Evolutionary conservation across 1,284 basidiomycete genomes (phyloP), one percentile per base, ranked within the genome.

Genomic region (Trichosporon inkin): DNA sequence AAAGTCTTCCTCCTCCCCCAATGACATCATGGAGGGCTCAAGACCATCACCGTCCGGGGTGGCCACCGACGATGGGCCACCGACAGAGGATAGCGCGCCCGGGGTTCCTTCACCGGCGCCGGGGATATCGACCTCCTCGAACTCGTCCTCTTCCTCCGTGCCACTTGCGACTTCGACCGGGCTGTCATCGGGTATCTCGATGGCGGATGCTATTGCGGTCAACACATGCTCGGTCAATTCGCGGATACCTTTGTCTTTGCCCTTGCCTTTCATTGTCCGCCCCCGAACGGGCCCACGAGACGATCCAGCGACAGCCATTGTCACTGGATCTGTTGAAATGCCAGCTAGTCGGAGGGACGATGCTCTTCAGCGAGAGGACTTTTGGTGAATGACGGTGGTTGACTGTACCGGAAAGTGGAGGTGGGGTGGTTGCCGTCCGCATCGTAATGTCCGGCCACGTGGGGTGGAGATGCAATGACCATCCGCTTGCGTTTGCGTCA

Each of bases 101-200:
- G 44, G 32, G 22, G 37, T 34, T 17, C 38, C 52, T 22, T 28
- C 28, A 6, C n/a, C 34, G 3, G 66, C 65, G n/a, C 51, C 37
- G 10, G 74, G 71, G 28, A 78, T 74, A 2, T 65, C 66, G 5
- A 78, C 74, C 55, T 76, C 75, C 56, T 78, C 76, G 58, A 78
- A 70, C 28, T 77, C 76, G 32, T 75, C 74, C 14, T 76, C 74
- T 10, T 70, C 68, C 16, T 68, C 66, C 36, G 67, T 61, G 6
- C 65, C 66, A 34, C 36, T 28, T n/a, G 17, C 36, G 24, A 40
- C 55, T 14, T 38, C 19, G 62, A 63, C 6, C n/a, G 52, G 8
- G 60, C 55, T n/a, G 47, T 55, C 36, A 60, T 58, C 11, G 58
- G 63, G 52, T 22, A 64, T 44, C 22, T 59, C 60, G 47, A 64